phyloP scores from a whole-genome alignment of 1,284 basidiomycete genomes.

The Cystobasidiaceae sp. region DNA sequence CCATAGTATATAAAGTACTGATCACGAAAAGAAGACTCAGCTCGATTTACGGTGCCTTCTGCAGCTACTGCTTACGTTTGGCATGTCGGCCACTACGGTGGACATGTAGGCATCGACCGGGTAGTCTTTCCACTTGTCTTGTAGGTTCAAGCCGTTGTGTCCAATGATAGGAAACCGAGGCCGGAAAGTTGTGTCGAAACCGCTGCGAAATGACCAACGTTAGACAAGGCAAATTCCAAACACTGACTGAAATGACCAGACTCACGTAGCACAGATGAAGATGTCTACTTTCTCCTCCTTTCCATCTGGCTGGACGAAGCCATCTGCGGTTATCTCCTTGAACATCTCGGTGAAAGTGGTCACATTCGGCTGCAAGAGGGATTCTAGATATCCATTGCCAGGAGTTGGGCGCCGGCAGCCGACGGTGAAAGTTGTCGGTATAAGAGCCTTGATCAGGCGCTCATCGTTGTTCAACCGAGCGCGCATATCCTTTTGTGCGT shows the following conservation, averaged over 20 bases:
- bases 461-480: conserved; percentile 35
- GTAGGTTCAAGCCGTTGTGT: conserved; percentile 9
- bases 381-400: conserved; percentile 23
- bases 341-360: conserved; percentile 33
- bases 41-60: not conserved
- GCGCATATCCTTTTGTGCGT: conserved; percentile 33
- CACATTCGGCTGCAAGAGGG: conserved; percentile 13
- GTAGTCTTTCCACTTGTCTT: conserved; percentile 26
- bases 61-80: not conserved
- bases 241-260: not conserved
- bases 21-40: not conserved
- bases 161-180: conserved; percentile 22
- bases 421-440: conserved; percentile 33
- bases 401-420: conserved; percentile 18
- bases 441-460: conserved; percentile 35
- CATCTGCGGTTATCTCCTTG: conserved; percentile 35
- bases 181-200: conserved; percentile 14
- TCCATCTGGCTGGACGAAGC: conserved; percentile 39
- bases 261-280: conserved; percentile 42
- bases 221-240: not conserved
- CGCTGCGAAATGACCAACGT: not conserved
- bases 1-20: conserved; percentile 40
- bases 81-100: conserved; percentile 8
- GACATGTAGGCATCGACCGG: conserved; percentile 22
- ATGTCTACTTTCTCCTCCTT: conserved; percentile 39